Percentiles rank a stretch among this genome's conserved stretches.
These are phyloP conservation scores for Aureobasidium pullulans DNA, from an alignment of 2,329 filamentous ascomycete species.

Conservation along the genomic window DNA sequence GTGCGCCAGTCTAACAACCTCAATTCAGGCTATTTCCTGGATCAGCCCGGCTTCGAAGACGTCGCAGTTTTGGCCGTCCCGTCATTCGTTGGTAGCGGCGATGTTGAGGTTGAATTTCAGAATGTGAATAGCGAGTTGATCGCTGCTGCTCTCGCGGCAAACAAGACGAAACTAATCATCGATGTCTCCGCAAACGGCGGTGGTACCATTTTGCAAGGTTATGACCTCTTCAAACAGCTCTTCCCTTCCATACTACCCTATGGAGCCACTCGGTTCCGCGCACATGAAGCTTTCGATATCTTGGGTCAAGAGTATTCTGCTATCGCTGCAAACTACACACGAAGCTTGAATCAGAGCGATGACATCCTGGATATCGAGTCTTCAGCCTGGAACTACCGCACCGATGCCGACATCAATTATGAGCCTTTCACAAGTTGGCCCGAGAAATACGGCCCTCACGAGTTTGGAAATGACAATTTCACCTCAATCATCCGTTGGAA, in stretches of 20 bases:
- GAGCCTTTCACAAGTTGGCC: constrained; percentile 41
- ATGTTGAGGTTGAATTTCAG: constrained; percentile 32
- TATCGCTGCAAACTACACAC: constrained; percentile 25
- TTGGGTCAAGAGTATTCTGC: constrained; percentile 36
- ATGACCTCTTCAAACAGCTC: constrained; percentile 54
- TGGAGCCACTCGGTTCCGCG: constrained; percentile 45
- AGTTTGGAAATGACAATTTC: constrained; percentile 45
- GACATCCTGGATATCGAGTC: constrained; percentile 36
- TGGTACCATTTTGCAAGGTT: constrained; percentile 52
- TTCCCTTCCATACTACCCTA: constrained; percentile 46
- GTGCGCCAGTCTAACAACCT: constrained; percentile 33
- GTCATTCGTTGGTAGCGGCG: constrained; percentile 31
- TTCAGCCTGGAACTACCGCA: constrained; percentile 41
- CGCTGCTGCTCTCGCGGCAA: constrained; percentile 37
- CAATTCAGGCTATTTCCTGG: constrained; percentile 41
- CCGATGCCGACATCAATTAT: constrained; percentile 40
- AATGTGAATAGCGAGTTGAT: constrained; percentile 36
- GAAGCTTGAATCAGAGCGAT: constrained; percentile 27
- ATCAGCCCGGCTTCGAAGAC: constrained; percentile 38
- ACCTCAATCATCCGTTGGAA: constrained; percentile 51
- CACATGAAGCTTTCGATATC: constrained; percentile 39
- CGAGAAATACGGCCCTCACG: constrained; percentile 40
- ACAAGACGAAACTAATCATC: constrained; percentile 54
- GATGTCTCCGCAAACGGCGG: constrained; percentile 54
- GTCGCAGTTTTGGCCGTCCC: constrained; percentile 39